These are phyloP conservation scores for Eragrostis nindensis DNA, from an alignment of 176 grass and related monocot genomes.

Conservation along the genomic window DNA sequence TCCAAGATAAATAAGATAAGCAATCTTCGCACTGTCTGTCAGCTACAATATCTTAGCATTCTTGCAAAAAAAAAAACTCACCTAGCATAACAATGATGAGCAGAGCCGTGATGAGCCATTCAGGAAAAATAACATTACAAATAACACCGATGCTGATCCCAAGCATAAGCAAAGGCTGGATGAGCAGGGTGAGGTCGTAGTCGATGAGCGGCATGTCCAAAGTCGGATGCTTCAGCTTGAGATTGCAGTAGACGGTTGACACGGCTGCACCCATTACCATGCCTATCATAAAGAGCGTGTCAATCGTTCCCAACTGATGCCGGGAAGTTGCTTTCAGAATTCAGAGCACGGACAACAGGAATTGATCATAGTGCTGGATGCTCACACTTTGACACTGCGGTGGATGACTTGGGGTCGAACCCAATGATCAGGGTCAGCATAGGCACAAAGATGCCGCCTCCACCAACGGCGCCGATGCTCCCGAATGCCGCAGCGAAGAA, in stretches of 20 bases:
- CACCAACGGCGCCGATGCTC: too few species aligned
- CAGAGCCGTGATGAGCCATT: conserved; percentile 78
- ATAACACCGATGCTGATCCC: conserved; percentile 80
- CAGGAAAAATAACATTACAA: conserved; percentile 72
- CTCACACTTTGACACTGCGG: conserved; percentile 47
- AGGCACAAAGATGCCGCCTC: too few species aligned
- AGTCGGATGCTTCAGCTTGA: conserved; percentile 69
- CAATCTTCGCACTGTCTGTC: neutral
- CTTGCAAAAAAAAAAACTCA: neutral
- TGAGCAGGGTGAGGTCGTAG: conserved; percentile 75
- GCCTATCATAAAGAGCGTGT: conserved; percentile 43
- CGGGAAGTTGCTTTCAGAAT: conserved; percentile 37
- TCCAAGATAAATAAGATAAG: neutral
- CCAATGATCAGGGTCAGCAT: too few species aligned
- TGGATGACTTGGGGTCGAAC: too few species aligned
- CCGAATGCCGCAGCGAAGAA: too few species aligned
- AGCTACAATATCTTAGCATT: neutral
- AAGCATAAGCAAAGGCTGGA: conserved; percentile 87
- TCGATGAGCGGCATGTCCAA: conserved; percentile 77
- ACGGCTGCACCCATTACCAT: conserved; percentile 80
- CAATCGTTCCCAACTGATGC: too few species aligned
- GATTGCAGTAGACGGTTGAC: conserved; percentile 79
- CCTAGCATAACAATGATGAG: conserved; percentile 74
- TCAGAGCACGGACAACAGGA: conserved; percentile 2
- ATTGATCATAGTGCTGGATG: neutral